These are phyloP conservation scores for Aspergillus steynii DNA, from an alignment of 495 filamentous ascomycete genomes.

Conservation along the genomic window DNA sequence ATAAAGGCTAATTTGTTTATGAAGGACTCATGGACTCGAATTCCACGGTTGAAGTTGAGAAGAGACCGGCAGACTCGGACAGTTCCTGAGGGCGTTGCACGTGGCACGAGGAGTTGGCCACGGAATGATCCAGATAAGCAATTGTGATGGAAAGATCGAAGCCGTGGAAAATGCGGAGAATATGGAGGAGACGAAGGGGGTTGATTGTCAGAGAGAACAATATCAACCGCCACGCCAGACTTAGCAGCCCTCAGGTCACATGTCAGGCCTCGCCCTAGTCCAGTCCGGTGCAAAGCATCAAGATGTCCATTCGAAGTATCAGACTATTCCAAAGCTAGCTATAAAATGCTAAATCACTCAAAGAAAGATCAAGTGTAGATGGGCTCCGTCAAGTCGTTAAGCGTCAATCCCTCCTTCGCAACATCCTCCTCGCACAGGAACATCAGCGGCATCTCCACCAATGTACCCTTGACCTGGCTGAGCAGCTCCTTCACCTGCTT, in stretches of 20 bases:
- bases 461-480: constrained; percentile 68
- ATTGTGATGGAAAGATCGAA: constrained; percentile 18
- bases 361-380: constrained; percentile 66
- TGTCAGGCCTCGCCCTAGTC: background rate
- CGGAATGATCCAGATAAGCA: background rate
- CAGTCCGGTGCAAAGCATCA: constrained; percentile 4
- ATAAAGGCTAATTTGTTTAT: no score
- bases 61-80: no score
- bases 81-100: background rate
- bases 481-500: constrained; percentile 81
- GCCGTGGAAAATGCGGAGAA: constrained; percentile 16
- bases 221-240: background rate
- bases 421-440: constrained; percentile 88
- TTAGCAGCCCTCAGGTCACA: background rate
- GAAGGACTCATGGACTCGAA: no score
- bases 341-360: background rate
- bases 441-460: constrained; percentile 91
- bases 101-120: background rate
- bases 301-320: constrained; percentile 1
- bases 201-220: constrained; percentile 3
- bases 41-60: no score
- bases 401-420: constrained; percentile 75
- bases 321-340: constrained; percentile 8
- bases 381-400: constrained; percentile 81
- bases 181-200: constrained; percentile 4